These are phyloP conservation scores for Alternaria triticimaculans DNA, from an alignment of 2,329 filamentous ascomycete species.

Conservation along the genomic window DNA sequence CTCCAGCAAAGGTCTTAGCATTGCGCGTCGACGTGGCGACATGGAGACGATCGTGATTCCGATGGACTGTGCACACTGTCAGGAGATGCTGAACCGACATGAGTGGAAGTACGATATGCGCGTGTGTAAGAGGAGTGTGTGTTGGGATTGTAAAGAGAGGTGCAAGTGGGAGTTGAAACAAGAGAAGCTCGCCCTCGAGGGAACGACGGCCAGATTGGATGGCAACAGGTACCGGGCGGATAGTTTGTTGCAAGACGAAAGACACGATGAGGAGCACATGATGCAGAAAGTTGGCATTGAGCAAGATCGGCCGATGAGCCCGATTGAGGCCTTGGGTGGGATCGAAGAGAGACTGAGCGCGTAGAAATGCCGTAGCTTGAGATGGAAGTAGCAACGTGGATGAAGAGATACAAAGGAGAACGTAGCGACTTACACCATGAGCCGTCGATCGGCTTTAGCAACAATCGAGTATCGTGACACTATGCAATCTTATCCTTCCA, in stretches of 20 bases:
- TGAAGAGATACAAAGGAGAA: neutral
- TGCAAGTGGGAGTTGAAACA: slow-evolving; percentile 37
- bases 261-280: slow-evolving; percentile 23
- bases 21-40: slow-evolving; percentile 38
- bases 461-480: neutral
- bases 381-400: neutral
- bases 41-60: slow-evolving; percentile 41
- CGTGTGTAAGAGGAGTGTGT: slow-evolving; percentile 41
- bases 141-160: slow-evolving; percentile 44
- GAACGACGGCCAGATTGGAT: accelerated
- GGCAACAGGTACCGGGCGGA: slow-evolving; percentile 35
- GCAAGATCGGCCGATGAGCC: slow-evolving; percentile 16
- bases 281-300: slow-evolving; percentile 33
- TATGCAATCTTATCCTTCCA: neutral
- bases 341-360: slow-evolving; percentile 22
- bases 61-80: slow-evolving; percentile 41
- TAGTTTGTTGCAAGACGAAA: slow-evolving; percentile 38
- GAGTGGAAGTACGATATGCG: slow-evolving; percentile 47
- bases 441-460: neutral
- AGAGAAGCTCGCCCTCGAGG: neutral
- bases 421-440: neutral
- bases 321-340: slow-evolving; percentile 22
- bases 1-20: slow-evolving; percentile 39
- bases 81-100: slow-evolving; percentile 40
- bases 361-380: accelerated